Evolutionary conservation across 2,329 filamentous ascomycete species (phyloP), one percentile per base, ranked within the genome.

Genomic region (Hypoxylon sp.): DNA sequence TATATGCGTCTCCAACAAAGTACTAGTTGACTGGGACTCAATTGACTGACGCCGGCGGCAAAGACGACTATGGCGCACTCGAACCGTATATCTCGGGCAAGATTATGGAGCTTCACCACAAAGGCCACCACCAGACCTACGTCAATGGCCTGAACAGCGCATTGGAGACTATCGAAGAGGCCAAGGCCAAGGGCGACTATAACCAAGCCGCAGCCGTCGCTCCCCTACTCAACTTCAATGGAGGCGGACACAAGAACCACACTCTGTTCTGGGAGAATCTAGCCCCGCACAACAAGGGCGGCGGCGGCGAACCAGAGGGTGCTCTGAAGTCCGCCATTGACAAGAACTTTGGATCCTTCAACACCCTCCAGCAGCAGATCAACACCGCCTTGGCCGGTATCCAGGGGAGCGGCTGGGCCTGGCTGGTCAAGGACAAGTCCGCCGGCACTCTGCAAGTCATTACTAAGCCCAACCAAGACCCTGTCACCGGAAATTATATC

Each of bases 31-130:
- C 46, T 22, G 25, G 37, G 25, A 13, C 6, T 54, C 50, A 44
- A 60, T 64, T 49, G 31, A 35, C 55, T 51, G 14, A 67, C 48
- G 30, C 3, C 2, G 6, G 7, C 20, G 20, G n/a, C 20, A 27
- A 73, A 97, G 95, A 98, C 81, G 96, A 98, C 87, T 99, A 98
- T 82, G 93, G 92, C 79, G 96, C 95, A 58, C 94, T 99, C 77
- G 96, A 99, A 85, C 89, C 89, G 56, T 79, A 86, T 71, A 85
- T 95, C 83, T 92, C 90, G 55, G 91, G 91, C 81, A 89, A 93
- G 82, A 95, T 95, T 84, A 94, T 95, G 92, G 91, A 94, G 82
- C 86, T 94, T 44, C 92, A 95, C 85, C 90, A 95, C 87, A 90
- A 88, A 81, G 92, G 91, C 79, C 92, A 95, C 85, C 92, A 95